Percentiles rank a stretch among this genome's conserved stretches.
phyloP scores from a whole-genome alignment of 192 early-diverging fungal species.

The Entomortierella chlamydospora region DNA sequence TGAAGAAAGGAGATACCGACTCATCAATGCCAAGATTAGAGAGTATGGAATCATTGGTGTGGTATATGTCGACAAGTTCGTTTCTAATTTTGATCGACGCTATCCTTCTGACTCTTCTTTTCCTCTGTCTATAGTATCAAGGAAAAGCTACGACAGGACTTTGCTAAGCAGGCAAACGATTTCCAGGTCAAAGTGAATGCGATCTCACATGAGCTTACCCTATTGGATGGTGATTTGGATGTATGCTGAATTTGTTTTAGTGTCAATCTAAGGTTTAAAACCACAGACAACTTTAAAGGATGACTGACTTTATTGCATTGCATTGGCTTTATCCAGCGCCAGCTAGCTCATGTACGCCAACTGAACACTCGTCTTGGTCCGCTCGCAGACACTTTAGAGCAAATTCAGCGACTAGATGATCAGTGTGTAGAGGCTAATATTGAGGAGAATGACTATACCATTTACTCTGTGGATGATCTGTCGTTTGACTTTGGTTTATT shows the following conservation, averaged over 20 bases:
- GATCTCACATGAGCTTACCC: conserved; percentile 72
- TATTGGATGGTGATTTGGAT: conserved; percentile 84
- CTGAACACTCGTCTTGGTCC: conserved; percentile 66
- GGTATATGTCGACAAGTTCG: too few relatives aligned
- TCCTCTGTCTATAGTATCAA: conserved; percentile 69
- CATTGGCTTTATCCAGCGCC: conserved; percentile 16
- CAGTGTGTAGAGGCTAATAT: conserved; percentile 87
- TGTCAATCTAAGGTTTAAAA: too few relatives aligned
- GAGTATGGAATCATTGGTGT: conserved; percentile 61
- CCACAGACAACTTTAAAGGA: too few relatives aligned
- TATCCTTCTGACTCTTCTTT: neutral
- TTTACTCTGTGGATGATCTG: conserved; percentile 91
- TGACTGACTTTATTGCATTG: too few relatives aligned
- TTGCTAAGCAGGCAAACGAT: conserved; percentile 85
- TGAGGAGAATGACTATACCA: conserved; percentile 94
- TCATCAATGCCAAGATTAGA: conserved; percentile 87
- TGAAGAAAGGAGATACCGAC: conserved; percentile 84
- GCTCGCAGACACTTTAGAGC: conserved; percentile 62
- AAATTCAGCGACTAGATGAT: conserved; percentile 70
- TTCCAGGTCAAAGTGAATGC: conserved; percentile 79
- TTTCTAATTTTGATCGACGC: too few relatives aligned
- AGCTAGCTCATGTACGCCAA: conserved; percentile 71
- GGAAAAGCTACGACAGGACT: conserved; percentile 81
- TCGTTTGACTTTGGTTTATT: conserved; percentile 86
- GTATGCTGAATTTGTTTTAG: conserved; percentile 51